Conservation (phyloP, 2,329 filamentous ascomycete species). For the Hypoxylon sp. region DNA sequence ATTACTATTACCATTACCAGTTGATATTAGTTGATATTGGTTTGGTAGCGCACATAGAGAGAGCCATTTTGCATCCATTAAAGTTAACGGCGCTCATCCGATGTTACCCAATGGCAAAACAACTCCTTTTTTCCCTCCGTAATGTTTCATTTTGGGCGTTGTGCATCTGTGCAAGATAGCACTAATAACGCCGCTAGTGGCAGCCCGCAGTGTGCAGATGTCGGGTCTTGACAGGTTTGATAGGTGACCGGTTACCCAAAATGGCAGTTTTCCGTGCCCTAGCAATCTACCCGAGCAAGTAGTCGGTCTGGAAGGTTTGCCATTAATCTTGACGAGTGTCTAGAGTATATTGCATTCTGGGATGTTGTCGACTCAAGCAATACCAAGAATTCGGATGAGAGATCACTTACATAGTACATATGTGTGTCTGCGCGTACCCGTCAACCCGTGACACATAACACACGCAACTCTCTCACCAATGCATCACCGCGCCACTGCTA, state of each 20-base stretch:
- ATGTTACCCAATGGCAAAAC: slow-evolving; percentile 29
- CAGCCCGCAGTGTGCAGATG: slow-evolving; percentile 3
- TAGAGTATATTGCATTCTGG: background rate
- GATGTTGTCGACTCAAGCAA: slow-evolving; percentile 37
- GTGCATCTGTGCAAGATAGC: slow-evolving; percentile 25
- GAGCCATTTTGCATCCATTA: slow-evolving; percentile 15
- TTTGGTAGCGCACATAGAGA: slow-evolving; percentile 4
- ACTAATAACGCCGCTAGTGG: slow-evolving; percentile 15
- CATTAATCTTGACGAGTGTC: background rate
- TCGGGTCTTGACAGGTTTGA: slow-evolving; percentile 9
- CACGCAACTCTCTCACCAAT: slow-evolving; percentile 16
- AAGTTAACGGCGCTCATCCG: slow-evolving; percentile 21
- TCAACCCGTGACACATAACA: slow-evolving; percentile 30
- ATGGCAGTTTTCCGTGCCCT: slow-evolving; percentile 12
- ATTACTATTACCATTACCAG: slow-evolving; percentile 21
- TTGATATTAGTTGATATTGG: slow-evolving; percentile 24
- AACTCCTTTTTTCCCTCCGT: slow-evolving; percentile 5
- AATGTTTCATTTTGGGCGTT: slow-evolving; percentile 19
- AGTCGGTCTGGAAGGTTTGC: background rate
- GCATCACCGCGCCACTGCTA: slow-evolving; percentile 18
- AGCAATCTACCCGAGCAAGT: slow-evolving; percentile 20
- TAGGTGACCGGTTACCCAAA: slow-evolving; percentile 7
- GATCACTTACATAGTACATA: slow-evolving; percentile 13
- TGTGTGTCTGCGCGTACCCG: slow-evolving; percentile 36
- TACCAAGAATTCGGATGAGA: slow-evolving; percentile 33